phyloP scores from a whole-genome alignment of 2,329 filamentous ascomycete genomes.

The Apiospora phragmitis region DNA sequence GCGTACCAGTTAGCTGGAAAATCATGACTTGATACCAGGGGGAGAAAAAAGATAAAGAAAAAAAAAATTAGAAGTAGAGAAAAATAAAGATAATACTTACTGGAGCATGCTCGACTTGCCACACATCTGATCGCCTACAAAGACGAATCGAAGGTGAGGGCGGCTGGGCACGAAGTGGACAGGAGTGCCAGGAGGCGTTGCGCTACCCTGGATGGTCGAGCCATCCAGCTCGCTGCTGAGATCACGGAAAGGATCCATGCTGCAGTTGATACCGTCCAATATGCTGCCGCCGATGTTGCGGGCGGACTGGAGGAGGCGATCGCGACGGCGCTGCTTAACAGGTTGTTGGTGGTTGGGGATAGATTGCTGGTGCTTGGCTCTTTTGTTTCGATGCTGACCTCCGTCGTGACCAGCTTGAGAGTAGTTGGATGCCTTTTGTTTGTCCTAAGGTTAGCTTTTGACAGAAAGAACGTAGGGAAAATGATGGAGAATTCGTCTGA shows the following conservation, averaged over 20 bases:
- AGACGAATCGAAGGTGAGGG: constrained; percentile 30
- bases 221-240: constrained; percentile 1
- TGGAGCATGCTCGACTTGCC: constrained; percentile 33
- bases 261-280: constrained; percentile 21
- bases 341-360: constrained; percentile 6
- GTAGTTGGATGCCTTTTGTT: constrained; percentile 16
- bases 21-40: no score
- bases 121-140: constrained; percentile 30
- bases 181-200: constrained; percentile 20
- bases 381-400: constrained; percentile 25
- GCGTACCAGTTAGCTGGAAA: not conserved
- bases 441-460: not conserved
- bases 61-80: not conserved
- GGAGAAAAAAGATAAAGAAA: no score
- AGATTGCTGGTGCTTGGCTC: constrained; percentile 17
- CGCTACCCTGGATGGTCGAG: constrained; percentile 15
- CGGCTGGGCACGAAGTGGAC: constrained; percentile 19
- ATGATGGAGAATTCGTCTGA: not conserved
- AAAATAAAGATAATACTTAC: constrained; percentile 18
- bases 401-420: constrained; percentile 12
- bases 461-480: not conserved
- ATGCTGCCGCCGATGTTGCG: constrained; percentile 21
- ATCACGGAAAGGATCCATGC: constrained; percentile 15
- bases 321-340: constrained; percentile 16
- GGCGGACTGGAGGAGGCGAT: constrained; percentile 17